These are phyloP conservation scores for Purpureocillium lavendulum DNA, from an alignment of 2,329 filamentous ascomycete species.

Conservation along the genomic window DNA sequence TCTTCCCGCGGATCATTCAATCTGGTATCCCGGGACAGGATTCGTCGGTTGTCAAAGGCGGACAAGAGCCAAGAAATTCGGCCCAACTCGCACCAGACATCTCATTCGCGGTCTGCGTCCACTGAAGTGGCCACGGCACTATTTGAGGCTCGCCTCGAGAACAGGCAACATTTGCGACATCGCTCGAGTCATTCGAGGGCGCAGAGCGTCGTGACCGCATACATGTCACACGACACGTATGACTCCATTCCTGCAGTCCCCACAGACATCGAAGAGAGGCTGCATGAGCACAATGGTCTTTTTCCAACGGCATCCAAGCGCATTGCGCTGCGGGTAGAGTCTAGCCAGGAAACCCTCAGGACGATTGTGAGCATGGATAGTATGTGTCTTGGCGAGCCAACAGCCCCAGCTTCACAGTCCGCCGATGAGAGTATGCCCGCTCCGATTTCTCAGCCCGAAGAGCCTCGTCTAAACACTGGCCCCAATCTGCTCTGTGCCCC, in stretches of 20 bases:
- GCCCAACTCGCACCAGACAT: too few relatives aligned
- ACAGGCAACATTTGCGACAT: too few relatives aligned
- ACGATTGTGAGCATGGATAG: conserved; percentile 44
- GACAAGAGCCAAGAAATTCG: too few relatives aligned
- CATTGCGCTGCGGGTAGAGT: conserved; percentile 26
- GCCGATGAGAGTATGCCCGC: neutral
- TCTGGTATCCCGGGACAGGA: neutral
- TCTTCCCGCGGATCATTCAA: conserved; percentile 1
- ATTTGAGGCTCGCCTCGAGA: too few relatives aligned
- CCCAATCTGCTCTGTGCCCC: conserved; percentile 4
- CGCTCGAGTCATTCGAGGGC: neutral
- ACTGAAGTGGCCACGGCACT: too few relatives aligned
- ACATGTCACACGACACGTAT: conserved; percentile 6
- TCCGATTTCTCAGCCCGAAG: too few relatives aligned
- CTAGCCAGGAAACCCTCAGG: conserved; percentile 39
- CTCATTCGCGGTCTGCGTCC: too few relatives aligned
- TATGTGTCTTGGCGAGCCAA: conserved; percentile 14
- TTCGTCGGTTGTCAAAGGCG: conserved; percentile 1
- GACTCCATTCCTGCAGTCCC: conserved; percentile 25
- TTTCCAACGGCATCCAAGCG: conserved; percentile 26
- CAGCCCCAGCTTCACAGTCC: conserved; percentile 2
- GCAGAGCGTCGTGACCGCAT: conserved; percentile 3
- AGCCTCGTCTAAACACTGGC: too few relatives aligned
- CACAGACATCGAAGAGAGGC: conserved; percentile 23
- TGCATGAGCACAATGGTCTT: conserved; percentile 23